Conservation (phyloP, 2,329 filamentous ascomycete genomes). For the Lachnellula suecica region DNA sequence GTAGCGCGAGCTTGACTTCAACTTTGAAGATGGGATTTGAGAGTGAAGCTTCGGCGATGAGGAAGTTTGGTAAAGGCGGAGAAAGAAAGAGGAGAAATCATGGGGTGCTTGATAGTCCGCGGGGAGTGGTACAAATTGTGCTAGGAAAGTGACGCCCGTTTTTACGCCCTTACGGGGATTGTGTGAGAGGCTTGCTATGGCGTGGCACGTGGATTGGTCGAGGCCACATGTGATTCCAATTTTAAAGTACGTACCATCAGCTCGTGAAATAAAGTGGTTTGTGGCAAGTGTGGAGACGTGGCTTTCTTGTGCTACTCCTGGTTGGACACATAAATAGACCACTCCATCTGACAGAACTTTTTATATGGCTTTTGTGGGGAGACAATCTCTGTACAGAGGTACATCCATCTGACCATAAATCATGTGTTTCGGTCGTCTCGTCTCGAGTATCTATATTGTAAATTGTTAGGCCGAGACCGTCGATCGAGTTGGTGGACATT, state of each 20-base stretch:
- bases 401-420: conserved; percentile 11
- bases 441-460: conserved; percentile 11
- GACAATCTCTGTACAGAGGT: conserved; percentile 5
- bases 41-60: not conserved
- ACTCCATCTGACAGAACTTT: conserved; percentile 7
- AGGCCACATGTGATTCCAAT: not conserved
- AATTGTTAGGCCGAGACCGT: conserved; percentile 3
- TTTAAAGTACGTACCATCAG: not conserved
- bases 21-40: not conserved
- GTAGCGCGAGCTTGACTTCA: not conserved
- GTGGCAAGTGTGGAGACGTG: conserved; percentile 11
- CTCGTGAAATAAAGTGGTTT: conserved; percentile 12
- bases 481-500: conserved; percentile 7
- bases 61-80: conserved; percentile 1
- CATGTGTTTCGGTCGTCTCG: conserved; percentile 1
- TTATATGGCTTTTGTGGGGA: conserved; percentile 20
- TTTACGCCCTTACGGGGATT: not conserved
- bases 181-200: not conserved
- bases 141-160: not conserved
- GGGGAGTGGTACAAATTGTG: not conserved
- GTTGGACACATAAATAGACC: conserved; percentile 6
- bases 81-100: not conserved
- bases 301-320: conserved; percentile 6
- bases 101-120: not conserved
- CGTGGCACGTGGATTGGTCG: not conserved